A percentile compares a stretch with the other conserved stretches of the same genome.
Evolutionary conservation across 164 flowering plant genomes (phyloP).

Genomic region (Brasenia schreberi): DNA sequence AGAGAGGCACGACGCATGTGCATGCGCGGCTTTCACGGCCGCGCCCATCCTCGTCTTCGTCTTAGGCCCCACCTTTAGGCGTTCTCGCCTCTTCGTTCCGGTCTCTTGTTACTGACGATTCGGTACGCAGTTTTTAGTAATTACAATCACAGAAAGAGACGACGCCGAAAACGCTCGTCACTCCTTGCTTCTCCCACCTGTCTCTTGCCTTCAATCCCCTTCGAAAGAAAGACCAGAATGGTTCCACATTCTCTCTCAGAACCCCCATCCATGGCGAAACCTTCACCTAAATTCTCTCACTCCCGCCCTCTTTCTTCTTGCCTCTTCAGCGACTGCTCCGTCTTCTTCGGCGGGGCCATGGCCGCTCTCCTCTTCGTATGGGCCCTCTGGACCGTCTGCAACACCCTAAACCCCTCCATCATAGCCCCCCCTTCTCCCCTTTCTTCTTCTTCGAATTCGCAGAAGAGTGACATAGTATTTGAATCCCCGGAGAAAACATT

Average conservation of each 20-base stretch:
- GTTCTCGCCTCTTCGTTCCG: neutral
- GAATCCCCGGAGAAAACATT: constrained; percentile 9
- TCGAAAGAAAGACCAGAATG: neutral
- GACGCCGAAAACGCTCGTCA: neutral
- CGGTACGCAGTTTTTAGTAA: too few species aligned
- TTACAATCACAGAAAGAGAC: neutral
- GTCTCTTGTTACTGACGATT: neutral
- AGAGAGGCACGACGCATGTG: too few species aligned
- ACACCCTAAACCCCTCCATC: constrained; percentile 12
- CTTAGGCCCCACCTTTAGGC: too few species aligned
- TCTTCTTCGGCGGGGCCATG: constrained; percentile 37
- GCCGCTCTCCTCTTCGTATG: constrained; percentile 42
- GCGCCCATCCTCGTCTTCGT: too few species aligned
- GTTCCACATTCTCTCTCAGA: constrained; percentile 1
- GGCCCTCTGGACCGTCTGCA: constrained; percentile 27
- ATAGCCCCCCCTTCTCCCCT: neutral
- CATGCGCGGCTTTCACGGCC: too few species aligned
- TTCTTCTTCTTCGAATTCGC: neutral
- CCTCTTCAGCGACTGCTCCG: constrained; percentile 20
- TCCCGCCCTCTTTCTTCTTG: constrained; percentile 1
- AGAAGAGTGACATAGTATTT: neutral
- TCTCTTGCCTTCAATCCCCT: neutral
- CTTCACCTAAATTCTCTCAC: constrained; percentile 12
- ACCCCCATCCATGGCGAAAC: constrained; percentile 24
- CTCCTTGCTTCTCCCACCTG: neutral